Evolutionary conservation across 139 green algal species (phyloP), one percentile per base, ranked within the genome.

Genomic region (Volvox reticuliferus): DNA sequence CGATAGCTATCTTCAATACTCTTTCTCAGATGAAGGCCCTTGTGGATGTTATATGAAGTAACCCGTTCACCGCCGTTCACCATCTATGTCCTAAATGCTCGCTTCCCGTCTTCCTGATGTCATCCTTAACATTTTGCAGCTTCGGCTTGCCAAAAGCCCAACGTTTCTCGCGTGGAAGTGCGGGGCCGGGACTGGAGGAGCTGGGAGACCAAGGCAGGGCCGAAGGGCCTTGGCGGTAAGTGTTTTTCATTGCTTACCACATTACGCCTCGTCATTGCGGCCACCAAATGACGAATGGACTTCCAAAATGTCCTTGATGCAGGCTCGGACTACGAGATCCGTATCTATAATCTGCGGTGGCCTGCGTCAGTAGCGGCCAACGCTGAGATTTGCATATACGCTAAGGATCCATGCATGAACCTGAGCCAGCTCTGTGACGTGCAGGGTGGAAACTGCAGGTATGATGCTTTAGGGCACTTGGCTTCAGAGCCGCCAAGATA

Each of bases 161-260:
- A 33, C 16, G 17, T 81, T 20, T 35, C 44, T 33, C 75, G 75
- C 16, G 26, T 85, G 17, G 79, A 85, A 28, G 21, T 85, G 6
- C 33, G 21, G 21, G 36, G 36, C 12, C 20, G 28, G 26, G 5
- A 30, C 6, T 85, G 79, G 79, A 28, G 12, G 37, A 85, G 79
- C 79, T 85, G 79, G 79, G 79, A 85, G 36, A 36, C 36, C 37
- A 67, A 67, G 37, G 79, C 35, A 26, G 68, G 79, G 79, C 30
- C 79, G 6, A 55, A n/a, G 77, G 33, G 14, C 16, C 6, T 9
- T 21, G 77, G 77, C 35, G 9, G 77, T 82, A 32, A 62, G 33
- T 79, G 21, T 73, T 55, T 55, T 55, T 55, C 5, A 55, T 55
- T 9, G 44, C 5, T 5, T 9, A 9, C 9, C 44, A 55, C 44